phyloP scores from a whole-genome alignment of 176 grass and related monocot genomes.

The Avena sativa region DNA sequence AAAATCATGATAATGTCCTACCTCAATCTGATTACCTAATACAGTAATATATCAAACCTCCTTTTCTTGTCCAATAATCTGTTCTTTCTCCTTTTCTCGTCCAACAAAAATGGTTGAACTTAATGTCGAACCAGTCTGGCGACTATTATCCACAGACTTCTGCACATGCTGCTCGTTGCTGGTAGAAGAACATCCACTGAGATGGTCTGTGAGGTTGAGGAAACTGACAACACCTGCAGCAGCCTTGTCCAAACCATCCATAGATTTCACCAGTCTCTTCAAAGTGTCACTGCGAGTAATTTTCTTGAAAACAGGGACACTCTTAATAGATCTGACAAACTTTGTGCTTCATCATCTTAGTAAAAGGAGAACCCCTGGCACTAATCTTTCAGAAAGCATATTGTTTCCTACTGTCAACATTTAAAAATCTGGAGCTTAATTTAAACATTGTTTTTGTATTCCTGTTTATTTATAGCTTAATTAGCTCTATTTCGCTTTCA shows the following conservation, averaged over 20 bases:
- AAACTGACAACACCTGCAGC: background rate
- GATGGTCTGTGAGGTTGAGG: background rate
- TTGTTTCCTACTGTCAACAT: no score
- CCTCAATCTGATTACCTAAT: no score
- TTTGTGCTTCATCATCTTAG: slow-evolving; percentile 18
- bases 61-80: background rate
- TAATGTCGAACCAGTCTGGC: slow-evolving; percentile 35
- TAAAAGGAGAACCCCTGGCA: background rate
- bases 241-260: slow-evolving; percentile 13
- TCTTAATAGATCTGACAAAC: slow-evolving; percentile 31
- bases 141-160: background rate
- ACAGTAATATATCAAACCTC: background rate
- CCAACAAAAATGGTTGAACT: background rate
- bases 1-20: background rate
- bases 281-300: background rate
- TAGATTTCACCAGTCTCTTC: background rate
- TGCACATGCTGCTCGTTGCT: no score
- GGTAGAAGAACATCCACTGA: no score
- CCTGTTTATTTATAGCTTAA: no score
- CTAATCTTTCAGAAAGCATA: background rate
- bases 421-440: no score
- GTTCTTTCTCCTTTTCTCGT: background rate
- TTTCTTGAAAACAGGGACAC: background rate
- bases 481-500: no score
- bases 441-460: no score